These are phyloP conservation scores for Auriscalpium vulgare DNA, from an alignment of 768 basidiomycete genomes.

Conservation along the genomic window DNA sequence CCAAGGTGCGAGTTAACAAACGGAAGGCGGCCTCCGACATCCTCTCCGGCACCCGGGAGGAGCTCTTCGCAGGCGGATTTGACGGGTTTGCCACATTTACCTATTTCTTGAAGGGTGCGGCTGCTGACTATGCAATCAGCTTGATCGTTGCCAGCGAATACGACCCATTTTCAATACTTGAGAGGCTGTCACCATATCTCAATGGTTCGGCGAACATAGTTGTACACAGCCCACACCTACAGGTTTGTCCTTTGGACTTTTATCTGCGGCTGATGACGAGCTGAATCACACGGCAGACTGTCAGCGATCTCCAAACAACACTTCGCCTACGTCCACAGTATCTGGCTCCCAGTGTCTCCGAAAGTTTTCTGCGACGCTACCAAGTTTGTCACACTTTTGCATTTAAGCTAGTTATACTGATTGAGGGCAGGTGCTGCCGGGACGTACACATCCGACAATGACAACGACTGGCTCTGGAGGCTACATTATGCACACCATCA, in stretches of 20 bases:
- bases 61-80: constrained; percentile 81
- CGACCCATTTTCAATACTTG: constrained; percentile 75
- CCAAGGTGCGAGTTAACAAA: constrained; percentile 64
- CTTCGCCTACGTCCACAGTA: constrained; percentile 60
- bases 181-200: constrained; percentile 66
- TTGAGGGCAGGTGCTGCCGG: constrained; percentile 64
- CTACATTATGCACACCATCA: constrained; percentile 76
- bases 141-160: constrained; percentile 79
- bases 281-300: constrained; percentile 34
- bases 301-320: constrained; percentile 70
- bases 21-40: constrained; percentile 63
- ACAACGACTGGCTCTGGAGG: constrained; percentile 83
- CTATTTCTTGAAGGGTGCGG: not conserved
- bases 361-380: constrained; percentile 83
- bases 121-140: constrained; percentile 27
- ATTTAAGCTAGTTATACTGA: not conserved
- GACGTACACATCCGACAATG: constrained; percentile 95
- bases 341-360: constrained; percentile 73
- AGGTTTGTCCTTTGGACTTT: constrained; percentile 35
- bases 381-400: constrained; percentile 40
- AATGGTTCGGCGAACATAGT: constrained; percentile 83
- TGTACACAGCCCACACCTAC: constrained; percentile 75
- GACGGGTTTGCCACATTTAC: constrained; percentile 57
- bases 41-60: constrained; percentile 59
- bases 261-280: not conserved